A percentile compares a stretch with the other conserved stretches of the same genome.
Evolutionary conservation across 1,284 basidiomycete genomes (phyloP).

Genomic region (Psilocybe mexicana): DNA sequence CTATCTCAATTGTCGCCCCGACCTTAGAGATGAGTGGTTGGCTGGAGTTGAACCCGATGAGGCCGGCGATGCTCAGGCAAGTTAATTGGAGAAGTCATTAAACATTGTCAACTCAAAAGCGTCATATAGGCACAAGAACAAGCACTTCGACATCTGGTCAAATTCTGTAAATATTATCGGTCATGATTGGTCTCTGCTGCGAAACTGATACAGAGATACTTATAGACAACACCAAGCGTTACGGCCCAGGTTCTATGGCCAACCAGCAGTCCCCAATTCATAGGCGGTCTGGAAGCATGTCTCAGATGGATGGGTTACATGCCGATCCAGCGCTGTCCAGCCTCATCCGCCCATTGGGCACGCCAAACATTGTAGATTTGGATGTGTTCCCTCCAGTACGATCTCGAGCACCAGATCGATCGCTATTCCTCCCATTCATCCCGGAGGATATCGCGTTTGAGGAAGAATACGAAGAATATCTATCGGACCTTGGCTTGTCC

Average conservation of each 20-base stretch:
- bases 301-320: slow-evolving; percentile 76
- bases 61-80: slow-evolving; percentile 78
- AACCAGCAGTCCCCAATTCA: slow-evolving; percentile 60
- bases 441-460: slow-evolving; percentile 86
- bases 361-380: slow-evolving; percentile 73
- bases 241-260: slow-evolving; percentile 59
- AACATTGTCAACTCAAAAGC: background rate
- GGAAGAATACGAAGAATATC: slow-evolving; percentile 86
- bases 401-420: slow-evolving; percentile 81
- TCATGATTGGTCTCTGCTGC: background rate
- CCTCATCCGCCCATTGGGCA: slow-evolving; percentile 72
- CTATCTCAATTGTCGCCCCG: slow-evolving; percentile 95
- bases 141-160: slow-evolving; percentile 91
- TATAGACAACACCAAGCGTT: slow-evolving; percentile 79
- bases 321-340: slow-evolving; percentile 73
- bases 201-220: background rate
- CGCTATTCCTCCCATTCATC: slow-evolving; percentile 81
- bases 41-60: slow-evolving; percentile 93
- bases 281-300: slow-evolving; percentile 76
- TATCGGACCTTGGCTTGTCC: slow-evolving; percentile 77
- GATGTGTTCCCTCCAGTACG: slow-evolving; percentile 84
- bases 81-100: slow-evolving; percentile 6
- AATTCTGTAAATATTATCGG: slow-evolving; percentile 72
- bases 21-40: slow-evolving; percentile 97
- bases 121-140: slow-evolving; percentile 85